Base-by-base conservation (phyloP, 2,329 filamentous ascomycete species). In the Penicillium hesseltinei region DNA sequence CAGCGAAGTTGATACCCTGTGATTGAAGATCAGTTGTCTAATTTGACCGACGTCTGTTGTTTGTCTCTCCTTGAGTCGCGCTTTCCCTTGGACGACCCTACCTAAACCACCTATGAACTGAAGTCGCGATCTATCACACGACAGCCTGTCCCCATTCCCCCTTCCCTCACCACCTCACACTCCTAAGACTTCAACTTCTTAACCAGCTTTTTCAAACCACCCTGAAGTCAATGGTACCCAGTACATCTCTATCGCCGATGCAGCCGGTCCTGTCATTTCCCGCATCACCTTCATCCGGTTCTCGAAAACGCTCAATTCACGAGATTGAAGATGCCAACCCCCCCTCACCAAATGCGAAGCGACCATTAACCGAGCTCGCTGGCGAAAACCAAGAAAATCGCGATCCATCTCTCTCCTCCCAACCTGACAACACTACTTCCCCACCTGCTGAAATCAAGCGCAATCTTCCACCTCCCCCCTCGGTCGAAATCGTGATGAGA, bases 261-360 rank as follows among this genome's bases (percentile, higher is more conserved):
- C 61, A 59, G 10, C 54, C 60, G 2, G 23, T 44, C 5, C 59
- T 56, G 10, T 44, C 65, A 5, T 58, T 65, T n/a, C 51, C 60
- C 1, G 40, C 56, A 8, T 61, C 65, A 3, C 61, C 69, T 19
- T 61, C 51, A 31, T 49, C 29, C 19, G 53, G 58, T 9, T 57
- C 70, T 5, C 62, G 66, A 38, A 73, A 74, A 54, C 64, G 69
- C 13, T 66, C 69, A 1, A 66, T 72, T 17, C 62, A 72, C 21
- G 70, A 73, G 35, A 48, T 69, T 3, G 64, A 67, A 13, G 65
- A 68, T 35, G 49, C 50, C 5, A 13, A 49, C 2, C 25, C 56
- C 10, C 53, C 57, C 7, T 45, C 62, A 3, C 49, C 60, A 23
- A 59, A 58, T 8, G 52, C 53, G 13, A 63, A 64, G 35, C 51